phyloP scores from a whole-genome alignment of 1,284 basidiomycete species.

The Earliella scabrosa region DNA sequence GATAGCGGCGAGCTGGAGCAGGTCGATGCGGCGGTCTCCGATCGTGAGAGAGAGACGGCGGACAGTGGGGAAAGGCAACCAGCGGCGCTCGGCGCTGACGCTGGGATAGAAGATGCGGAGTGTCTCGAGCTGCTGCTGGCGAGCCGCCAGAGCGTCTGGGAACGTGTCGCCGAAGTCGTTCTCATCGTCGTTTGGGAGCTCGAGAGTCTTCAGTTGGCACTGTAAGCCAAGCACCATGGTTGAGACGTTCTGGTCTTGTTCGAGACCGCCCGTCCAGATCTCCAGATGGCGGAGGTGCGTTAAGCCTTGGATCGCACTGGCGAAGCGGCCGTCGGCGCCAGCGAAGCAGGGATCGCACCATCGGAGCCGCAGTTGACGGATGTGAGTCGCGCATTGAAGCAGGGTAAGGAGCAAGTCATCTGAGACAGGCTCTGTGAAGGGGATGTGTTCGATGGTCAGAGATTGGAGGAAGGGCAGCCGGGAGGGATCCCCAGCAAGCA shows the following conservation, averaged over 20 bases:
- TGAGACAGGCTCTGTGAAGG: neutral
- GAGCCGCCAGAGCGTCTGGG: neutral
- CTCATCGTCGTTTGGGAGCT: neutral
- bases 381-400: neutral
- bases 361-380: conserved; percentile 1
- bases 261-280: neutral
- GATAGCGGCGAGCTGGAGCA: neutral
- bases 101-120: neutral
- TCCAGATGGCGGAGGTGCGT: neutral
- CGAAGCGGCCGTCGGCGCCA: neutral
- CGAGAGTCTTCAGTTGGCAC: neutral
- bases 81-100: neutral
- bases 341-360: conserved; percentile 6
- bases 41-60: conserved; percentile 7
- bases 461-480: conserved; percentile 5
- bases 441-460: conserved; percentile 2
- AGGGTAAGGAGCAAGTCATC: neutral
- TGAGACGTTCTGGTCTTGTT: neutral
- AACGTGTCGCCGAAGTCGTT: neutral
- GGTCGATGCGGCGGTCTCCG: neutral
- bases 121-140: conserved; percentile 1
- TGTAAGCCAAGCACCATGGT: conserved; percentile 1
- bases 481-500: neutral
- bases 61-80: neutral
- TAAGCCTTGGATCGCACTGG: neutral